Percentiles rank a stretch among this genome's conserved stretches.
These are phyloP conservation scores for Lactifluus echinatus DNA, from an alignment of 768 basidiomycete genomes.

Conservation along the genomic window DNA sequence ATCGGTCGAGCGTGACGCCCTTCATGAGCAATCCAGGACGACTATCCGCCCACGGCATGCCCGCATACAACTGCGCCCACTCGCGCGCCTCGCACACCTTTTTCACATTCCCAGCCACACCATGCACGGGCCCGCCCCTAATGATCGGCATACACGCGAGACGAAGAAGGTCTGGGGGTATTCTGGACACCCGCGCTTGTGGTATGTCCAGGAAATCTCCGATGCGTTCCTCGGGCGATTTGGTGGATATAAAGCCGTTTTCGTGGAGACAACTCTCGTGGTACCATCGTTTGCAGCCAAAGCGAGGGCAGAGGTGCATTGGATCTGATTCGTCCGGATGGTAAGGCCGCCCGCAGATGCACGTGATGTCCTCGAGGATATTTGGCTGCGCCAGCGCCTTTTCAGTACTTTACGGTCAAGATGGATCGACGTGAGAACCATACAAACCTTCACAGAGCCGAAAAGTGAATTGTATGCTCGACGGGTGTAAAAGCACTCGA, in stretches of 20 bases:
- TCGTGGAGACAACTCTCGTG: background rate
- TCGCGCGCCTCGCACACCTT: slow-evolving; percentile 4
- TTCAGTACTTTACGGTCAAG: background rate
- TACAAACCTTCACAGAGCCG: background rate
- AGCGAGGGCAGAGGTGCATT: slow-evolving; percentile 6
- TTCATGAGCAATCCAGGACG: background rate
- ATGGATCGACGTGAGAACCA: background rate
- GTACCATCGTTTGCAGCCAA: slow-evolving; percentile 3
- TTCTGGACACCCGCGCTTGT: background rate
- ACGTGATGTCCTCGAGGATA: background rate
- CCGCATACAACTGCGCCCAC: background rate
- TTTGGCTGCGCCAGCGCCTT: background rate
- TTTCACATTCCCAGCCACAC: slow-evolving; percentile 8
- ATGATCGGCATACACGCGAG: slow-evolving; percentile 2
- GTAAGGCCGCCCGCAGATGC: background rate
- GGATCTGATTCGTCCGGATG: background rate
- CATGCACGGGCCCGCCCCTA: slow-evolving; percentile 1
- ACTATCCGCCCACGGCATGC: background rate
- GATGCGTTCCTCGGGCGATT: background rate
- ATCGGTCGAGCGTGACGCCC: slow-evolving; percentile 2
- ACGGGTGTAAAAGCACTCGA: slow-evolving; percentile 6
- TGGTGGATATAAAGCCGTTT: background rate
- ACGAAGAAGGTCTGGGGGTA: slow-evolving; percentile 2
- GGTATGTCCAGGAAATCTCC: background rate
- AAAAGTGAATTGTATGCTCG: background rate